Evolutionary conservation across 2,329 filamentous ascomycete genomes (phyloP).

Genomic region (Nemania diffusa): DNA sequence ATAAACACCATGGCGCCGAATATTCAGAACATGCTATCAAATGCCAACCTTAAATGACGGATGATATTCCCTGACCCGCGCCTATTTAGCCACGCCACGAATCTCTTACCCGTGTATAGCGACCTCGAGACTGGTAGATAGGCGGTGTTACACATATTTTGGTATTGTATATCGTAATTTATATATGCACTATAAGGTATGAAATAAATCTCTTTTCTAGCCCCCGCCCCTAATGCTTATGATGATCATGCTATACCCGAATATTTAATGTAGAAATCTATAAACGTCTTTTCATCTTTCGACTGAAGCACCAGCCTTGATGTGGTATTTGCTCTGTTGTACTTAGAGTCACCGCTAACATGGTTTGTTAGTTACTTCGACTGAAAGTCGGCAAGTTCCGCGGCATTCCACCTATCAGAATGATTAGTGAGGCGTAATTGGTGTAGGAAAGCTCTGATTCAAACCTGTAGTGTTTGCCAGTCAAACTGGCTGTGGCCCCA

Average conservation of each 20-base stretch:
- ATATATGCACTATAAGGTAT: slow-evolving; percentile 44
- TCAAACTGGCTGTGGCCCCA: slow-evolving; percentile 72
- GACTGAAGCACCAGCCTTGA: slow-evolving; percentile 66
- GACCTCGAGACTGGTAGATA: not conserved
- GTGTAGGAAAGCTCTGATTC: slow-evolving; percentile 44
- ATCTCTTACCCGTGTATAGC: not conserved
- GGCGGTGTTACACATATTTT: not conserved
- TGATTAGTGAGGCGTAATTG: slow-evolving; percentile 42
- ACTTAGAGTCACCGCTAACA: slow-evolving; percentile 28
- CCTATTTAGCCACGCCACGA: not conserved
- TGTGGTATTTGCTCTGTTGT: slow-evolving; percentile 33
- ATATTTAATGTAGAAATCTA: slow-evolving; percentile 70
- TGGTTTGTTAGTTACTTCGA: slow-evolving; percentile 4
- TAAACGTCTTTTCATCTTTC: slow-evolving; percentile 86
- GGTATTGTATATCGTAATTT: not conserved
- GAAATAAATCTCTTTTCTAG: slow-evolving; percentile 27
- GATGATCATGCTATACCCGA: slow-evolving; percentile 87
- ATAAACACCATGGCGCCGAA: slow-evolving; percentile 53
- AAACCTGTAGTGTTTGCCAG: slow-evolving; percentile 79
- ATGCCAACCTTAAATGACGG: slow-evolving; percentile 57
- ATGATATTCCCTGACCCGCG: slow-evolving; percentile 38
- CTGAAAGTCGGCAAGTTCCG: slow-evolving; percentile 65
- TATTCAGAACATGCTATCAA: slow-evolving; percentile 57
- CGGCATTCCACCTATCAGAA: slow-evolving; percentile 61
- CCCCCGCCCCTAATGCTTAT: slow-evolving; percentile 55